A percentile compares a stretch with the other conserved stretches of the same genome.
These are phyloP conservation scores for Xylariaceae sp. DNA, from an alignment of 2,329 filamentous ascomycete genomes.

Conservation along the genomic window DNA sequence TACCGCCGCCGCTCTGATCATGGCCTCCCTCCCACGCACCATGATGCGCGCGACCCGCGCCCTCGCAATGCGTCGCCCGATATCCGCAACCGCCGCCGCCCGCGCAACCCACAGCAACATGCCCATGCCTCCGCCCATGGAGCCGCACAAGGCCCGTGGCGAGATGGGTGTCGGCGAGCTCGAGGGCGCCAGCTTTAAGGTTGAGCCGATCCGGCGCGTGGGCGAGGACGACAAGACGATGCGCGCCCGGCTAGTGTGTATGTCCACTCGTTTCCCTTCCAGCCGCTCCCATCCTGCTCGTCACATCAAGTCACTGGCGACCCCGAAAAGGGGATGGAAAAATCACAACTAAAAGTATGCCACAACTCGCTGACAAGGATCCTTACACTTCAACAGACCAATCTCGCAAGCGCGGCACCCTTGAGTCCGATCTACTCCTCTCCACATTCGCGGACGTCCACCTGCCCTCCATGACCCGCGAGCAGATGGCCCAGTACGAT, in stretches of 20 bases:
- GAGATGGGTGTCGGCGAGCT: conserved; percentile 84
- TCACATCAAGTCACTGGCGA: too few species aligned
- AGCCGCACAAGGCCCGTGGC: conserved; percentile 19
- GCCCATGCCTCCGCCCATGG: conserved; percentile 18
- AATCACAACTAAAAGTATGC: too few species aligned
- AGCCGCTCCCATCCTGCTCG: background rate
- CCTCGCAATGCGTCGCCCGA: conserved; percentile 9
- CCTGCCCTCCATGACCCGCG: conserved; percentile 66
- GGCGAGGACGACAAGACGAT: conserved; percentile 84
- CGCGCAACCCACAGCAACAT: conserved; percentile 19
- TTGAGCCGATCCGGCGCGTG: conserved; percentile 80
- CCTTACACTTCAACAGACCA: conserved; percentile 61
- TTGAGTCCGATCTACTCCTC: conserved; percentile 92
- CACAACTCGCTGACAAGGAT: too few species aligned
- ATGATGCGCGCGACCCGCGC: conserved; percentile 19
- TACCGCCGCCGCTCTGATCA: too few species aligned
- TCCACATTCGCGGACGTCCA: conserved; percentile 87
- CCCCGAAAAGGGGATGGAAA: too few species aligned
- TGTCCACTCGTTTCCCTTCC: conserved; percentile 33
- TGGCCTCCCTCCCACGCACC: conserved; percentile 18
- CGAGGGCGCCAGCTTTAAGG: conserved; percentile 77
- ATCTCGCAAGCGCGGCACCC: conserved; percentile 90
- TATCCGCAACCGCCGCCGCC: conserved; percentile 12
- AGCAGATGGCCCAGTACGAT: conserved; percentile 81
- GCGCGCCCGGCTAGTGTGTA: conserved; percentile 75